Evolutionary conservation across 768 basidiomycete species (phyloP), one percentile per base, ranked within the genome.

Genomic region (Fomitopsis pulvina): DNA sequence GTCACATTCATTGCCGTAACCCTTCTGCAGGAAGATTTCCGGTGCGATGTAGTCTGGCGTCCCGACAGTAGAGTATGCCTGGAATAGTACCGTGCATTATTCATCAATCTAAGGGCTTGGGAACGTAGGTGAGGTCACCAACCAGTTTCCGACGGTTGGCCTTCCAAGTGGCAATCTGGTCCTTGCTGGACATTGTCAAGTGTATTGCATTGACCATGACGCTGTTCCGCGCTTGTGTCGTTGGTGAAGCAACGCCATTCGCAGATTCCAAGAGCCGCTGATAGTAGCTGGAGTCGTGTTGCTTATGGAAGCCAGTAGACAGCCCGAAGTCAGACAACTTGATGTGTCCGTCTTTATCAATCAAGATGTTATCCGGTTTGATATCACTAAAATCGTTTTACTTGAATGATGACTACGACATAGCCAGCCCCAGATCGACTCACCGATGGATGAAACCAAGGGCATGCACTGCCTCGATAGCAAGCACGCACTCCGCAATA

Each of bases 301-400:
- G 89, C 63, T 96, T 97, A 68, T 97, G 94, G 70, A 98, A 98
- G 2, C 96, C 96, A n/a, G 96, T 98, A 1, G 95, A 96, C 41
- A 99, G 80, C 50, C 96, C 95, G 61, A 99, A 99, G 68, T 99
- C 96, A 52, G 94, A 97, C 30, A 99, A 79, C 65, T 99, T 99
- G 71, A 99, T 77, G 68, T 99, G 96, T 0, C 96, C 96, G 48
- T 89, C 85, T 62, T 93, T 91, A 66, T 99, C 96, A 60, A 99
- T 99, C 52, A 99, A 77, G 60, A 99, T 96, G 64, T 99, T 99
- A 69, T 99, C 95, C 16, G 95, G 95, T 69, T 99, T 99, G 69
- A 99, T 98, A 64, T 99, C 95, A 57, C 95, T 95, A 67, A 21
- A 48, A 34, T 42, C 41, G 45, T 34, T 46, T 45, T 28, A 47